Evolutionary conservation across 1,284 basidiomycete species (phyloP), one percentile per base, ranked within the genome.

Genomic region (Leccinum laetum): DNA sequence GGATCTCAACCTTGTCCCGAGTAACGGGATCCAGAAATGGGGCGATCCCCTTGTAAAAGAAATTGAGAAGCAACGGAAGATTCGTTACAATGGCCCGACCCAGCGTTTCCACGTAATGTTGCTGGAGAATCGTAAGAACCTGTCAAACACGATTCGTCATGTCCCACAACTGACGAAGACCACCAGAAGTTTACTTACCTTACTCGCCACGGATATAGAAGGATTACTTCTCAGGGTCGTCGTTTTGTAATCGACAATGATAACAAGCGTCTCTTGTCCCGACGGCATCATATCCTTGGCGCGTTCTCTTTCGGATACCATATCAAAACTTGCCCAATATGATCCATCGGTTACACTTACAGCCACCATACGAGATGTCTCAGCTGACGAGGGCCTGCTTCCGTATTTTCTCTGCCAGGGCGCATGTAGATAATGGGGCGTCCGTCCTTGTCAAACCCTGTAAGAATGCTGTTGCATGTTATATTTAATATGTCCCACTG

Each of bases 11-110:
- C 86, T 97, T 97, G 71, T 95, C 93, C 62, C 92, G 85, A 0
- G 95, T 97, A 55, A 95, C 86, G 5, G 95, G 95, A 76, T 97
- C 95, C 65, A 98, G 78, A 81, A 97, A 95, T 0, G 95, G 94
- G 7, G 88, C 81, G 69, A 98, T 91, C 46, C 91, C 92, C 68
- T 90, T 91, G 80, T 95, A 96, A 82, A 95, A 95, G 73, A 94
- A 93, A 73, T 81, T 92, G 64, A 95, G 84, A 62, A 94, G 81
- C 68, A 82, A 77, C 13, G 95, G 94, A 61, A 95, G 88, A 74
- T 96, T 95, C 60, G 92, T 87, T 46, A 96, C 89, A 49, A 96
- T 82, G 13, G 93, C 95, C 18, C 93, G 85, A 21, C 95, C 95
- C 35, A 97, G 85, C 5, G 93, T 91, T 79, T 96, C 95, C 39